Percentiles rank a stretch among this genome's conserved stretches.
Conservation (phyloP, 768 basidiomycete genomes). For the Boletus bicolor region DNA sequence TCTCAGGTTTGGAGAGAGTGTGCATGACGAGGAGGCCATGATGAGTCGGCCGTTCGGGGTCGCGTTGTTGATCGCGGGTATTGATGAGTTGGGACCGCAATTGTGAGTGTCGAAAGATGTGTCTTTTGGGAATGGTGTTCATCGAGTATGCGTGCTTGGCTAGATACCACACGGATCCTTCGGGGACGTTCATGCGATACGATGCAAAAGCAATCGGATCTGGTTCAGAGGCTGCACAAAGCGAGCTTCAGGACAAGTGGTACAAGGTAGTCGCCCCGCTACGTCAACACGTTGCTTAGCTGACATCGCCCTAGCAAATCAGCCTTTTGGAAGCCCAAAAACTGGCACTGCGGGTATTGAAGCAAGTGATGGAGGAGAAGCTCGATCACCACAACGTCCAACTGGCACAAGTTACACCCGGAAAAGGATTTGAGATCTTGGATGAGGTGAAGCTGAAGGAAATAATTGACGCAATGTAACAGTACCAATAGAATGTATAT, state of each 20-base stretch:
- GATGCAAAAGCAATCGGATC: constrained; percentile 99
- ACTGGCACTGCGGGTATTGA: constrained; percentile 83
- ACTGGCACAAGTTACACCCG: constrained; percentile 88
- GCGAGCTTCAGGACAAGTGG: constrained; percentile 96
- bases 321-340: constrained; percentile 83
- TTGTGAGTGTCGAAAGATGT: constrained; percentile 54
- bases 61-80: constrained; percentile 93
- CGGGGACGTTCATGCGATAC: constrained; percentile 94
- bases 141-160: background rate
- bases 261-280: constrained; percentile 61
- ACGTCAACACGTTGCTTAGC: background rate
- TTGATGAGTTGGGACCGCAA: constrained; percentile 94
- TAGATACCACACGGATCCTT: constrained; percentile 98
- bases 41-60: constrained; percentile 99
- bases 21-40: constrained; percentile 97
- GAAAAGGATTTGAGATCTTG: constrained; percentile 86
- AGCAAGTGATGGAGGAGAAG: constrained; percentile 99
- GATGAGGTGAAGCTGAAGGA: constrained; percentile 76
- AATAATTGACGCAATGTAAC: constrained; percentile 81
- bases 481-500: constrained; percentile 17
- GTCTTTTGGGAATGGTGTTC: background rate
- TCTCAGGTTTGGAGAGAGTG: constrained; percentile 95
- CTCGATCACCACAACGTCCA: constrained; percentile 98
- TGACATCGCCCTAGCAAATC: constrained; percentile 67
- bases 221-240: constrained; percentile 96